phyloP scores from a whole-genome alignment of 768 basidiomycete species.

The Chalciporus chontae region DNA sequence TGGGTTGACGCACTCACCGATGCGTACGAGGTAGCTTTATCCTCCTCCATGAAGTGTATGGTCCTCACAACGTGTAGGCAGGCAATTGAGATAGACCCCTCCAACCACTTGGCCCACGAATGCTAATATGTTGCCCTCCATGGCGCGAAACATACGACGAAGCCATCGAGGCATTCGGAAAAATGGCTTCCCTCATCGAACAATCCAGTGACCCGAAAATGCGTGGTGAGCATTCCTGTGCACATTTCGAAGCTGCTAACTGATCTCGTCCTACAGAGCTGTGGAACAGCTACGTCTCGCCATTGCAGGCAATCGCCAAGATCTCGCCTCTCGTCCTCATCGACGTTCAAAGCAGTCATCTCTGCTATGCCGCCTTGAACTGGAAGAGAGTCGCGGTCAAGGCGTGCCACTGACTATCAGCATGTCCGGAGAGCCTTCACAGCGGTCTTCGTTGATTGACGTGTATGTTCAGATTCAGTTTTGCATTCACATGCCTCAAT shows the following conservation, averaged over 20 bases:
- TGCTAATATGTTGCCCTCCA: background rate
- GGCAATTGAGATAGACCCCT: background rate
- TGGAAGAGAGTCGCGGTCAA: slow-evolving; percentile 3
- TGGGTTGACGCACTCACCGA: slow-evolving; percentile 9
- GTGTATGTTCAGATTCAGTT: slow-evolving; percentile 37
- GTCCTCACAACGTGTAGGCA: background rate
- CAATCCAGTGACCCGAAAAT: background rate
- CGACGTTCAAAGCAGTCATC: background rate
- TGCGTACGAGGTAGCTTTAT: slow-evolving; percentile 1
- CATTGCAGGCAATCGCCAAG: background rate
- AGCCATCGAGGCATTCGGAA: slow-evolving; percentile 2
- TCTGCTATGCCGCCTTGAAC: background rate
- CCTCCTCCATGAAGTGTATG: background rate
- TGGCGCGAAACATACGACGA: slow-evolving; percentile 1
- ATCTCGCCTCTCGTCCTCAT: slow-evolving; percentile 7
- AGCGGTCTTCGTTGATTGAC: slow-evolving; percentile 70
- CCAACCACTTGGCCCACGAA: background rate
- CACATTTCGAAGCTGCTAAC: too few species aligned
- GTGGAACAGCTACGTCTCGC: background rate
- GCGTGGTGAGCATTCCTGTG: background rate
- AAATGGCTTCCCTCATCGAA: slow-evolving; percentile 2
- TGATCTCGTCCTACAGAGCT: background rate
- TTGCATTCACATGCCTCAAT: slow-evolving; percentile 1
- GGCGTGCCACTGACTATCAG: slow-evolving; percentile 7
- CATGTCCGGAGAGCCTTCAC: slow-evolving; percentile 47